A percentile compares a stretch with the other conserved stretches of the same genome.
phyloP scores from a whole-genome alignment of 2,329 filamentous ascomycete genomes.

The Aureobasidium sp. region DNA sequence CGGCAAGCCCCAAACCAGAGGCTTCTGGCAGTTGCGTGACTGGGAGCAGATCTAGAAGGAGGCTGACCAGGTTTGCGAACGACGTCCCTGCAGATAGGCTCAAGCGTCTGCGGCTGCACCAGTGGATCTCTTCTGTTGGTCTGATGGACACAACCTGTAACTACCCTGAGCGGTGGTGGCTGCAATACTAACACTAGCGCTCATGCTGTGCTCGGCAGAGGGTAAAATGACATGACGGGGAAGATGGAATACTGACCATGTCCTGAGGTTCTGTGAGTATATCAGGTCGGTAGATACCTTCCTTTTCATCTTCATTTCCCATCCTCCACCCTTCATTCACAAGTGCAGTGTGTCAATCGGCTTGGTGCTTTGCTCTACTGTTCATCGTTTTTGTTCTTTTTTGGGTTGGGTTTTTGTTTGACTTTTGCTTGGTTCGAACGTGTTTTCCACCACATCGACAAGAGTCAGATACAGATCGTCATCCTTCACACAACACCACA shows the following conservation, averaged over 20 bases:
- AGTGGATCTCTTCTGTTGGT: neutral
- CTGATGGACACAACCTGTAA: neutral
- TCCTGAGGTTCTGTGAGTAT: neutral
- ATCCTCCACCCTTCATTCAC: neutral
- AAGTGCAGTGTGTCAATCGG: neutral
- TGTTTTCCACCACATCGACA: neutral
- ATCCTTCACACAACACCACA: neutral
- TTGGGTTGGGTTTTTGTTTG: neutral
- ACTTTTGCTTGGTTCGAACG: neutral
- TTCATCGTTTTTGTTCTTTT: neutral
- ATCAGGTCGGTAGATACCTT: neutral
- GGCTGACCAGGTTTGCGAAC: conserved; percentile 9
- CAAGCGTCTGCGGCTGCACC: conserved; percentile 4
- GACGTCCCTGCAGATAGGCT: conserved; percentile 7
- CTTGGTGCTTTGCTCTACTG: neutral
- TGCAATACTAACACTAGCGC: neutral
- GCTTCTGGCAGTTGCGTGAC: neutral
- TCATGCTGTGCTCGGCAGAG: neutral
- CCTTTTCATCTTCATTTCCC: neutral
- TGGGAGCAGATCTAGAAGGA: neutral
- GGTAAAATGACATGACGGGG: neutral
- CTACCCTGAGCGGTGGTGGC: conserved; percentile 1
- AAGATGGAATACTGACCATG: neutral
- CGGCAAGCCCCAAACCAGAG: neutral
- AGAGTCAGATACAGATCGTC: neutral